Evolutionary conservation across 352 stramenopile species (phyloP).

Genomic region (Phytophthora constricta): DNA sequence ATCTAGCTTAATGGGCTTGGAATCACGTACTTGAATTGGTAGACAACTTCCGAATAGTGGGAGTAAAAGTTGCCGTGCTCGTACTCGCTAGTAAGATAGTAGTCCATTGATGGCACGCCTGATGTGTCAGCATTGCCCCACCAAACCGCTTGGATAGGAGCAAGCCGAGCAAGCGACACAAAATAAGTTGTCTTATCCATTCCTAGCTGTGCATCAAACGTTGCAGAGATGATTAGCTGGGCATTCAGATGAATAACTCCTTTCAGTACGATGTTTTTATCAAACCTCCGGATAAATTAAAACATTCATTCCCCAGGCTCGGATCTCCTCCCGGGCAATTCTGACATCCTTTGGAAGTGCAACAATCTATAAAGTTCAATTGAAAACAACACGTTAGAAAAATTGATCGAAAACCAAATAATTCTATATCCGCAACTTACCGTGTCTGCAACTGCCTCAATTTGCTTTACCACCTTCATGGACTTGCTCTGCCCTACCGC

Average conservation of each 20-base stretch:
- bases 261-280: background rate
- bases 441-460: constrained; percentile 62
- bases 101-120: constrained; percentile 70
- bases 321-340: constrained; percentile 57
- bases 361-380: constrained; percentile 42
- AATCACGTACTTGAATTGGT: constrained; percentile 61
- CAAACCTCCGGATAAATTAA: constrained; percentile 77
- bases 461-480: constrained; percentile 48
- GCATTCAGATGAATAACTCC: too few relatives aligned
- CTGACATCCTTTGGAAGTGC: constrained; percentile 58
- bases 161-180: constrained; percentile 68
- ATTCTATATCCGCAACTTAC: constrained; percentile 5
- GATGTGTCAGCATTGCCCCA: constrained; percentile 81
- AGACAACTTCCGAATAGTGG: constrained; percentile 70
- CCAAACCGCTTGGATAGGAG: constrained; percentile 74
- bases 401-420: background rate
- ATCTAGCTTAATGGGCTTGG: too few relatives aligned
- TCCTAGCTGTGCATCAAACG: constrained; percentile 51
- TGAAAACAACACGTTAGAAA: background rate
- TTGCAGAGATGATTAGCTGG: too few relatives aligned
- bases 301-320: constrained; percentile 57
- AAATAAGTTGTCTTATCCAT: constrained; percentile 86
- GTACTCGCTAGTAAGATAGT: constrained; percentile 70
- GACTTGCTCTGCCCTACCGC: constrained; percentile 66
- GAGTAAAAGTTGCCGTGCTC: constrained; percentile 51